Evolutionary conservation across 2,329 filamentous ascomycete genomes (phyloP), one percentile per base, ranked within the genome.

Genomic region (Talaromyces atroroseus): DNA sequence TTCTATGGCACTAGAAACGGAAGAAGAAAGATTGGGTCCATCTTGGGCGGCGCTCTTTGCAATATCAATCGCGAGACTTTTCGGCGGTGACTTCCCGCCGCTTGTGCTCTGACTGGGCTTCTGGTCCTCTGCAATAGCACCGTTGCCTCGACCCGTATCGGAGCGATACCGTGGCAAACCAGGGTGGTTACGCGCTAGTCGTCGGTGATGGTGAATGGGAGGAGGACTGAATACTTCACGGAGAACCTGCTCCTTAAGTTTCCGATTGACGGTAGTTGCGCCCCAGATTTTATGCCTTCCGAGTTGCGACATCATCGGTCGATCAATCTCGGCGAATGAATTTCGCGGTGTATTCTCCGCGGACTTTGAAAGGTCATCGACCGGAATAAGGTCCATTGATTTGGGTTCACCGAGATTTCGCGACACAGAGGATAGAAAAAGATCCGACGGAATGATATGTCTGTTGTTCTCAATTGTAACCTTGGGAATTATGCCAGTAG

Each of bases 381-480:
- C 66, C 14, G 52, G 29, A 40, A 58, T 61, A n/a, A 62, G 59
- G 26, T 63, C 60, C 23, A 49, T 54, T 12, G 63, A 58, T 6
- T 59, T 54, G 6, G 63, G 60, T 42, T 66, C 68, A 57, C 73
- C 68, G 5, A 68, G 63, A 20, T 70, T 70, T 29, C 66, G 65
- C n/a, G 72, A 69, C 57, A 72, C 64, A 52, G 72, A 78, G 18
- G 86, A 79, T 54, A 85, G 83, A 50, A 96, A 87, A 26, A 96
- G 80, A 65, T 89, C 89, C 47, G 90, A 85, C 1, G 92, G 92
- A 44, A 96, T 85, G 58, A 97, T 95, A 68, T 97, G 92, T 61
- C 88, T 84, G 68, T 97, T 97, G 69, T 96, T 92, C 66, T 92
- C 89, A 59, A 96, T 90, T 0, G 94, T 90, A 48, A 97, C 92